Evolutionary conservation across 78 protist species (phyloP).

Genomic region (Planoprotostelium fungivorum): DNA sequence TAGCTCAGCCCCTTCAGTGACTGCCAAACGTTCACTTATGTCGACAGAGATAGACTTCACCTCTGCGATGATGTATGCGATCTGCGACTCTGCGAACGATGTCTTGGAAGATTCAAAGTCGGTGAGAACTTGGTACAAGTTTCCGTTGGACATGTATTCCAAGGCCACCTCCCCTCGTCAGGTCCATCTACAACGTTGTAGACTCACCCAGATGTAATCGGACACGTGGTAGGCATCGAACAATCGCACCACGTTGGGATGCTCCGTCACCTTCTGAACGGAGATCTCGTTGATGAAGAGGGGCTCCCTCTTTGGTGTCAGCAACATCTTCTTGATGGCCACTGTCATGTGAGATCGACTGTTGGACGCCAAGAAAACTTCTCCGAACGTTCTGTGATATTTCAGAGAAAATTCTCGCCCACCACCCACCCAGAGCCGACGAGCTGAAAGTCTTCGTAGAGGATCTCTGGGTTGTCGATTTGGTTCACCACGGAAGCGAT

Average conservation of each 20-base stretch:
- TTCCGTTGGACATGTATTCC: not conserved
- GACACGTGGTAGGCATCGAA: conserved; percentile 60
- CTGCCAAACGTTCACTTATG: not conserved
- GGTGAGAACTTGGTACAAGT: not conserved
- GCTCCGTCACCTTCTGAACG: conserved; percentile 49
- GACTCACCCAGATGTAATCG: conserved; percentile 62
- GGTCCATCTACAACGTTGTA: not conserved
- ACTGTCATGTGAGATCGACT: conserved; percentile 22
- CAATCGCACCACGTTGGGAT: conserved; percentile 59
- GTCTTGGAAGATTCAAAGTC: not conserved
- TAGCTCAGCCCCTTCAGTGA: conserved; percentile 24
- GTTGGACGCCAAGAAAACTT: conserved; percentile 51
- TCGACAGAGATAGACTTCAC: not conserved
- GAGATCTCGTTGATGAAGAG: conserved; percentile 62
- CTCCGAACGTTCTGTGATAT: conserved; percentile 22
- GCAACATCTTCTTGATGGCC: conserved; percentile 68
- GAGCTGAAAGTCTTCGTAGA: not conserved
- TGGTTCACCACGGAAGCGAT: not conserved
- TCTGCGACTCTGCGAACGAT: not conserved
- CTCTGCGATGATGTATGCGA: not conserved
- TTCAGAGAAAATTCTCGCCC: not conserved
- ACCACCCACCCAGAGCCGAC: not conserved
- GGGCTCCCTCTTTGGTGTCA: conserved; percentile 42
- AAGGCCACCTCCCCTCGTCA: not conserved
- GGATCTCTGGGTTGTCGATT: not conserved